phyloP scores from a whole-genome alignment of 1,284 basidiomycete genomes.

The Retiboletus flavoniger region DNA sequence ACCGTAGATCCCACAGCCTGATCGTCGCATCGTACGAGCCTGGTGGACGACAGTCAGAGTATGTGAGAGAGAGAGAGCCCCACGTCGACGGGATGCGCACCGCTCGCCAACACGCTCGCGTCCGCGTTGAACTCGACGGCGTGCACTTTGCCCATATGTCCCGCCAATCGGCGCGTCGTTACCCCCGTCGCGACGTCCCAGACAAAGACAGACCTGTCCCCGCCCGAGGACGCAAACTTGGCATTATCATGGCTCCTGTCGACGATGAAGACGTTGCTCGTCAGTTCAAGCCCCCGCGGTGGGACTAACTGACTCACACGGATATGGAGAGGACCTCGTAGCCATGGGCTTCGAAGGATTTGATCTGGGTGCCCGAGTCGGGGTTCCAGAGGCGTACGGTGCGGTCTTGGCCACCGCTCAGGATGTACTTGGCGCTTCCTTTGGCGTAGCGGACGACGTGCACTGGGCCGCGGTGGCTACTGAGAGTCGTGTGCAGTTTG shows the following conservation, averaged over 20 bases:
- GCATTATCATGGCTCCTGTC: constrained; percentile 87
- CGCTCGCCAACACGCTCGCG: constrained; percentile 81
- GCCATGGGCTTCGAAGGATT: constrained; percentile 86
- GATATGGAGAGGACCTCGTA: constrained; percentile 91
- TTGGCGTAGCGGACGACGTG: constrained; percentile 86
- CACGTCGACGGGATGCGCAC: constrained; percentile 38
- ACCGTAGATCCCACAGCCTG: constrained; percentile 87
- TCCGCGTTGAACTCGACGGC: constrained; percentile 88
- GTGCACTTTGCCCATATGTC: constrained; percentile 89
- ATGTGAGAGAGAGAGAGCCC: not conserved
- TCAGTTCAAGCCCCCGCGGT: not conserved
- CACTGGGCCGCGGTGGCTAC: constrained; percentile 74
- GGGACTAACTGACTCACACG: constrained; percentile 55
- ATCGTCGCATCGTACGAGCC: constrained; percentile 88
- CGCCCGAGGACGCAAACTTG: constrained; percentile 90
- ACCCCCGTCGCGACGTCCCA: constrained; percentile 94
- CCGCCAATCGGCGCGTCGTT: constrained; percentile 78
- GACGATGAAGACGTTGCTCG: not conserved
- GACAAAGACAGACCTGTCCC: constrained; percentile 87
- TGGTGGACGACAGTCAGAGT: constrained; percentile 28
- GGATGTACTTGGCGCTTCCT: constrained; percentile 81
- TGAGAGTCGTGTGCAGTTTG: constrained; percentile 58
- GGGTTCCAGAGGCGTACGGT: constrained; percentile 92
- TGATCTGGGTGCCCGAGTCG: constrained; percentile 79
- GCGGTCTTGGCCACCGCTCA: constrained; percentile 91